phyloP scores from a whole-genome alignment of 495 filamentous ascomycete genomes.

The Penicillium tannophilum region DNA sequence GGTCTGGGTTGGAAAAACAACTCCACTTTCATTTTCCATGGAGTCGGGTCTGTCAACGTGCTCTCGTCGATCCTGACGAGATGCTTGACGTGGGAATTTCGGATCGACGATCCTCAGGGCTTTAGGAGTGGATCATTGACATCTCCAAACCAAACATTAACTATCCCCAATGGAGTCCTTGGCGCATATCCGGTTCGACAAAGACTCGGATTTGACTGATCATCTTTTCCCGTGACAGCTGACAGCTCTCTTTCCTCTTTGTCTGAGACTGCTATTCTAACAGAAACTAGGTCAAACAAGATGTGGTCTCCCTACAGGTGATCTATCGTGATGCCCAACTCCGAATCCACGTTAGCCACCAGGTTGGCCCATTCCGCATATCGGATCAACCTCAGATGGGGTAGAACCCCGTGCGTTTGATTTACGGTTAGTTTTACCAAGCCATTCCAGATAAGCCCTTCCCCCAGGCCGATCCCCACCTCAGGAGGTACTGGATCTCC shows the following conservation, averaged over 20 bases:
- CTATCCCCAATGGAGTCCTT: conserved; percentile 26
- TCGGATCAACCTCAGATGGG: conserved; percentile 16
- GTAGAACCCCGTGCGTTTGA: conserved; percentile 5
- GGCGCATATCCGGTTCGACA: conserved; percentile 23
- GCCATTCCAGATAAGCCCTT: conserved; percentile 11
- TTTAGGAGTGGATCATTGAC: conserved; percentile 17
- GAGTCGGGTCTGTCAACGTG: conserved; percentile 14
- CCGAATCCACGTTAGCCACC: background rate
- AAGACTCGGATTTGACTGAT: conserved; percentile 26
- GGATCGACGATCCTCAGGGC: conserved; percentile 25
- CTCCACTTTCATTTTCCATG: conserved; percentile 22
- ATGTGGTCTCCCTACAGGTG: conserved; percentile 2
- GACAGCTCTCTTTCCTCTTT: conserved; percentile 4
- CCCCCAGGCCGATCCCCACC: conserved; percentile 11
- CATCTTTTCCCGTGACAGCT: conserved; percentile 24
- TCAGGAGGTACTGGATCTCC: conserved; percentile 14
- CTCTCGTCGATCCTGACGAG: conserved; percentile 18
- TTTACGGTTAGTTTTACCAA: background rate
- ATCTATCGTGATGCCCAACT: conserved; percentile 15
- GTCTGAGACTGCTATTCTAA: background rate
- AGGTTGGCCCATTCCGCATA: background rate
- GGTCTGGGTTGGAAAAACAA: conserved; percentile 9
- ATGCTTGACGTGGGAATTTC: conserved; percentile 24
- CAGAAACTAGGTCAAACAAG: background rate
- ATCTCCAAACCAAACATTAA: conserved; percentile 18